Evolutionary conservation across 2,329 filamentous ascomycete genomes (phyloP), one percentile per base, ranked within the genome.

Genomic region (Clarireedia hainanense): DNA sequence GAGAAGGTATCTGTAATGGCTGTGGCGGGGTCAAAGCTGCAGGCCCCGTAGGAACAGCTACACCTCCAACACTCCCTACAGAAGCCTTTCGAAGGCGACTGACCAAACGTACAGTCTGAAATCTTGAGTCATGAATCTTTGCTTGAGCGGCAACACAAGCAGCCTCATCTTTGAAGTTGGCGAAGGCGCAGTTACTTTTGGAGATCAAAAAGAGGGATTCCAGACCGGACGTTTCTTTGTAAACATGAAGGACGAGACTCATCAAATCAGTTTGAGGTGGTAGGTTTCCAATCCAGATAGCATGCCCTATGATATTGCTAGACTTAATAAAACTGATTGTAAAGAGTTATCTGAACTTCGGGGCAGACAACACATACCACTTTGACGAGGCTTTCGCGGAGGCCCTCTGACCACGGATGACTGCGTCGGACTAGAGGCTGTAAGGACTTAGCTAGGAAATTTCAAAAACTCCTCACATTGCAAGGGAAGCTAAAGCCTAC

Each of bases 181-280:
- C 90, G 73, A 97, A 97, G 0, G 91, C 92, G 67, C 92, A 97
- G 68, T 96, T 96, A 69, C 91, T 96, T 70, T 96, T 96, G 0
- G 91, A 92, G 42, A 97, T 97, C 37, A 97, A 75, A 63, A 97
- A 96, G 0, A 97, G 75, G 47, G 91, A 96, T 68, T 96, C 88
- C 23, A 97, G 82, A 1, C 91, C 80, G 43, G 77, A 81, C 0
- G 78, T 80, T 0, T 89, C 85, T 61, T 91, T 86, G 60, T 82
- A 95, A 57, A 96, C 94, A 68, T 96, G 89, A 58, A 94, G 84
- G 52, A 96, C 95, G n/a, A 97, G 75, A 57, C 81, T 87, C 71
- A 90, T 84, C 12, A 97, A 78, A 42, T 85, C 85, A 0, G 91
- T 88, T 49, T 89, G 87, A 0, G 89, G 88, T 4, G 92, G 91